These are phyloP conservation scores for Crithidia expoeki DNA, from an alignment of 208 protist genomes.

Conservation along the genomic window DNA sequence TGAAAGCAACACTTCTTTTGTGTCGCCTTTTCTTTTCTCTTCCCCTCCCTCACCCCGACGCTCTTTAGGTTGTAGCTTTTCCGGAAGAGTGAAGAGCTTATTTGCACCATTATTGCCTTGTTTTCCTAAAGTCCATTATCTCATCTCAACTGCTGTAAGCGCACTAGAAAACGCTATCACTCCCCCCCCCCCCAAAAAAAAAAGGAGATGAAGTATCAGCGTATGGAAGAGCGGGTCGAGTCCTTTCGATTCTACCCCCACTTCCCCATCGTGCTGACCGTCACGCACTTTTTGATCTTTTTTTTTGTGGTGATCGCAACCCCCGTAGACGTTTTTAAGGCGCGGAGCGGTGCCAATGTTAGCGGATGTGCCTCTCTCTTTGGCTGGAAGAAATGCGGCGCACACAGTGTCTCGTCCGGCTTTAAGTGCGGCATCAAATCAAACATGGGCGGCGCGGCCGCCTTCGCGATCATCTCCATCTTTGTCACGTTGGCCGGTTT, in stretches of 20 bases:
- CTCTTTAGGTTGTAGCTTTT: slow-evolving; percentile 18
- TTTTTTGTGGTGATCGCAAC: slow-evolving; percentile 42
- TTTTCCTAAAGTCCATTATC: too few species aligned
- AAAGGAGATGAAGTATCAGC: slow-evolving; percentile 28
- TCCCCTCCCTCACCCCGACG: background rate
- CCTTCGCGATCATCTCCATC: slow-evolving; percentile 56
- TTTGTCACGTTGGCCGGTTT: slow-evolving; percentile 38
- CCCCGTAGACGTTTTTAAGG: slow-evolving; percentile 46
- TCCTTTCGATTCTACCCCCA: slow-evolving; percentile 25
- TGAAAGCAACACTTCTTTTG: too few species aligned
- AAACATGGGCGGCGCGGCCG: slow-evolving; percentile 43
- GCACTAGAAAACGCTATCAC: too few species aligned
- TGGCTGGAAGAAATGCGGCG: slow-evolving; percentile 39
- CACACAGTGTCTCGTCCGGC: slow-evolving; percentile 18
- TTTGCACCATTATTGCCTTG: too few species aligned
- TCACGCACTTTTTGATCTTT: slow-evolving; percentile 35
- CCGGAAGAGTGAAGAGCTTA: too few species aligned
- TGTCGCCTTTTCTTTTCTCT: too few species aligned
- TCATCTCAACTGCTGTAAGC: too few species aligned
- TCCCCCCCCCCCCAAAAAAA: background rate
- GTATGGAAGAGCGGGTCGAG: slow-evolving; percentile 18
- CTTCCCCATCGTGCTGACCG: slow-evolving; percentile 22
- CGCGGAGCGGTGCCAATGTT: background rate
- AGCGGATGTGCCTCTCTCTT: slow-evolving; percentile 42
- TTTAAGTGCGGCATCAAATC: slow-evolving; percentile 39